phyloP scores from a whole-genome alignment of 2,329 filamentous ascomycete genomes.

The Claviceps pusilla region DNA sequence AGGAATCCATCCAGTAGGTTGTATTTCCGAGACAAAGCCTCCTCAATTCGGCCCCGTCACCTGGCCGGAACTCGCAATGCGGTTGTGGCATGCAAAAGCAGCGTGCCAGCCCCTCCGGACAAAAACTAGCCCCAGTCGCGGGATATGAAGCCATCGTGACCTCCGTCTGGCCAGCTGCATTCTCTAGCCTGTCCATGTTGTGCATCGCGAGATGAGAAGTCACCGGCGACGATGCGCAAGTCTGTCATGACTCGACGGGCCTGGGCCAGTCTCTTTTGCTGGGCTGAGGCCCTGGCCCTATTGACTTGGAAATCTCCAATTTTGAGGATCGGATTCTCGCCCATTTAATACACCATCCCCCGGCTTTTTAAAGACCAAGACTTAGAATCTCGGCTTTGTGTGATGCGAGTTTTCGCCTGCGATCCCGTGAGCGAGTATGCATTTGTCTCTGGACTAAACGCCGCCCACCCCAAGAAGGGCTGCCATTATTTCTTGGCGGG shows the following conservation, averaged over 20 bases:
- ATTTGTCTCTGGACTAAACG: conserved; percentile 1
- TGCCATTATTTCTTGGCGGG: not conserved
- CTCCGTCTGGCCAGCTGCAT: conserved; percentile 4
- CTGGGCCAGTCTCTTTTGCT: conserved; percentile 3
- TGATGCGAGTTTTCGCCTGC: not conserved
- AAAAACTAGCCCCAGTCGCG: not conserved
- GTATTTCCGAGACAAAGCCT: not conserved
- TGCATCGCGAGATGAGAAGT: conserved; percentile 1
- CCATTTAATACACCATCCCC: conserved; percentile 10
- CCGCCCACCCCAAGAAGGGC: not conserved
- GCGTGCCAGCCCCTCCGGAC: conserved; percentile 7
- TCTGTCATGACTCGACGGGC: conserved; percentile 10
- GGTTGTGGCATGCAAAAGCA: conserved; percentile 6
- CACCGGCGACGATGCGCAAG: not conserved
- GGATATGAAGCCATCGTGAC: conserved; percentile 10
- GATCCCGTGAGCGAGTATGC: not conserved
- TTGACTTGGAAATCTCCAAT: no score
- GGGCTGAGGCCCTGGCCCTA: conserved; percentile 11
- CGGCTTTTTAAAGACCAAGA: not conserved
- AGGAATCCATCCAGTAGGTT: not conserved
- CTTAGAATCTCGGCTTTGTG: not conserved
- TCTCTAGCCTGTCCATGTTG: not conserved
- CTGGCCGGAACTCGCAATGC: conserved; percentile 3
- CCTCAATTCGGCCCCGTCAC: conserved; percentile 4
- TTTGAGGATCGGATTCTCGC: not conserved